phyloP scores from a whole-genome alignment of 805 yeast genomes.

The Naumovozyma dairenensis region DNA sequence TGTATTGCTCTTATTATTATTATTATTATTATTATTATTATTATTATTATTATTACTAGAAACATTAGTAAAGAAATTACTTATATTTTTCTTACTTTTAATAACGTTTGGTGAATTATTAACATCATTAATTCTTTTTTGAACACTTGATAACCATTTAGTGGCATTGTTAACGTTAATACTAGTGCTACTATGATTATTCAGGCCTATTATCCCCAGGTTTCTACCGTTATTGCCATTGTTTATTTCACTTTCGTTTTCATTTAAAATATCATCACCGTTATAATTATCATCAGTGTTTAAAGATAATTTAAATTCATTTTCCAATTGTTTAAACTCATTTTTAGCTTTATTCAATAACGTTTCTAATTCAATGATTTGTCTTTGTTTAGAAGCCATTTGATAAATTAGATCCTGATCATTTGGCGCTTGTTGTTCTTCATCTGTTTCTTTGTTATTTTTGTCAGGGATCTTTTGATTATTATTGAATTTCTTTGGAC shows the following conservation, averaged over 20 bases:
- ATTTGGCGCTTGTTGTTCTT: constrained; percentile 1
- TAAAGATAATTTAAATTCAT: constrained; percentile 17
- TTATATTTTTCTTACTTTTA: constrained; percentile 16
- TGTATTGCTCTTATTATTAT: no score
- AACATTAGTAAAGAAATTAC: constrained; percentile 13
- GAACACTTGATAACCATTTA: constrained; percentile 9
- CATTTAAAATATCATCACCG: background rate
- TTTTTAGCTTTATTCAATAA: constrained; percentile 30
- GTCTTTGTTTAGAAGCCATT: constrained; percentile 45
- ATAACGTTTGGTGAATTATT: constrained; percentile 15
- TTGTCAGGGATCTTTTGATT: constrained; percentile 1
- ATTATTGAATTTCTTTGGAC: constrained; percentile 1
- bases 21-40: background rate
- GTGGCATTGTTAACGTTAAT: no score
- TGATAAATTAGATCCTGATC: constrained; percentile 26
- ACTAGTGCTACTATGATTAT: no score
- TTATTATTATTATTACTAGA: constrained; percentile 1
- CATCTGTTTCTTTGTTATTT: constrained; percentile 1
- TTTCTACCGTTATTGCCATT: no score
- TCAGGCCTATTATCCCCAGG: no score
- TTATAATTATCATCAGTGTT: background rate
- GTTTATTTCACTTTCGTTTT: no score
- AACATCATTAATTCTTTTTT: constrained; percentile 13
- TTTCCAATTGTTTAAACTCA: constrained; percentile 32
- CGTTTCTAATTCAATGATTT: constrained; percentile 40